Percentiles rank a stretch among this genome's conserved stretches.
Evolutionary conservation across 768 basidiomycete genomes (phyloP).

Genomic region (Trametes gibbosa): DNA sequence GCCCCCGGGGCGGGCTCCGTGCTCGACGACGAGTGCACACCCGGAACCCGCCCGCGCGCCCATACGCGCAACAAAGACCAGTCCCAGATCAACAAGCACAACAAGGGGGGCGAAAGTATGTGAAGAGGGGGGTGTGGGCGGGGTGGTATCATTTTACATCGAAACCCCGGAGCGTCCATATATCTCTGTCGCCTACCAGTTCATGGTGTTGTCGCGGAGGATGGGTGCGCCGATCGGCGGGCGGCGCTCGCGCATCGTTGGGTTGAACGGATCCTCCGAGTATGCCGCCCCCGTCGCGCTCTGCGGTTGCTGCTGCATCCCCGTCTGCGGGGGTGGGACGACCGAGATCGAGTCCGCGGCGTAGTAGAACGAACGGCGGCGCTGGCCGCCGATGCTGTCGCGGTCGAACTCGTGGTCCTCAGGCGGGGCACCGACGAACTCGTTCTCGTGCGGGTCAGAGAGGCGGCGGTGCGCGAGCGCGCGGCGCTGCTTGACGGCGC

Average conservation of each 20-base stretch:
- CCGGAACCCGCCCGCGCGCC: neutral
- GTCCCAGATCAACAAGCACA: conserved; percentile 10
- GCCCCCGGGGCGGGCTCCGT: neutral
- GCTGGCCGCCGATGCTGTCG: conserved; percentile 69
- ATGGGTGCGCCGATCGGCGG: conserved; percentile 75
- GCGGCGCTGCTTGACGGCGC: conserved; percentile 62
- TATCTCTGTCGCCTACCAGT: conserved; percentile 51
- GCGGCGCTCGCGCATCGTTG: conserved; percentile 54
- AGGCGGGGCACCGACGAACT: conserved; percentile 46
- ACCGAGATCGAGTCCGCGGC: conserved; percentile 79
- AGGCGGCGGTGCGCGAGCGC: conserved; percentile 72
- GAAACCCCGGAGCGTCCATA: neutral
- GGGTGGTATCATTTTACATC: conserved; percentile 13
- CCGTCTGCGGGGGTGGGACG: conserved; percentile 18
- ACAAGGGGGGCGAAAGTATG: neutral
- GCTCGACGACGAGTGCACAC: too few species aligned
- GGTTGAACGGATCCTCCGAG: conserved; percentile 33
- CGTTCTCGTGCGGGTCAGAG: conserved; percentile 44
- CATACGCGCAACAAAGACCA: conserved; percentile 5
- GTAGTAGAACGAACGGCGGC: conserved; percentile 80
- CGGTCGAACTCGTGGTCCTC: conserved; percentile 76
- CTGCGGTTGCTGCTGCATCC: neutral
- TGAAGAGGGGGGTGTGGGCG: neutral
- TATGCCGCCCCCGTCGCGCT: conserved; percentile 24
- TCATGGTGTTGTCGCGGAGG: conserved; percentile 79